Base-by-base conservation (phyloP, 768 basidiomycete species). In the Podaxis carcinomalis region DNA sequence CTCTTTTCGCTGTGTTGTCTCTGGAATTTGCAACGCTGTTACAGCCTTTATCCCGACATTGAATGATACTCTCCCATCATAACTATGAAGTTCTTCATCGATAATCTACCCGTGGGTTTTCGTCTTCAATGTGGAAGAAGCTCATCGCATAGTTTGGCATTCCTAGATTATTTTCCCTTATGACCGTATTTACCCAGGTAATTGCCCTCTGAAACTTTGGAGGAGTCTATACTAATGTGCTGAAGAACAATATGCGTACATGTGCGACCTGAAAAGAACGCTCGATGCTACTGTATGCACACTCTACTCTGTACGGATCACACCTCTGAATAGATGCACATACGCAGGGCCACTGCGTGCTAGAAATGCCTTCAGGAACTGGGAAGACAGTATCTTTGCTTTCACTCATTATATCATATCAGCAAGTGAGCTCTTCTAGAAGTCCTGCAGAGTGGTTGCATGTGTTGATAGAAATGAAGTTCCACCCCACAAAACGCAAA, bases 361-460 rank as follows among this genome's bases (percentile, higher is more conserved):
- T 99, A 39, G 97, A 99, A 78, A 99, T 99, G 97, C 97, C 97
- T 63, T 98, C 97, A 10, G 97, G 97, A 14, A 99, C 97, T 21
- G 97, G 97, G 23, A 99, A 99, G 79, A 99, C 97, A 0, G 97
- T 99, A 25, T 98, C 95, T 10, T 79, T 99, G 7, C 80, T 99
- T 16, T 95, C 93, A 1, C 76, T 99, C 59, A 99, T 99, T 75
- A 90, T 99, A 39, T 97, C 96, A 13, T 99, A 98, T 70, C 96
- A 98, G 75, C 95, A 97, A 79, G 96, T 92, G 62, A 62, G 65
- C 27, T 2, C 14, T 61, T 19, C 9, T 21, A 11, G 32, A 32
- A 32, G 32, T 27, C 23, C 25, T 14, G 19, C 9, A 10, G 14
- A n/a, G 11, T 23, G 27, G 35, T 50, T 47, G 44, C 55, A 44